Conservation (phyloP, 2,329 filamentous ascomycete genomes). For the Trichoderma semiorbis region DNA sequence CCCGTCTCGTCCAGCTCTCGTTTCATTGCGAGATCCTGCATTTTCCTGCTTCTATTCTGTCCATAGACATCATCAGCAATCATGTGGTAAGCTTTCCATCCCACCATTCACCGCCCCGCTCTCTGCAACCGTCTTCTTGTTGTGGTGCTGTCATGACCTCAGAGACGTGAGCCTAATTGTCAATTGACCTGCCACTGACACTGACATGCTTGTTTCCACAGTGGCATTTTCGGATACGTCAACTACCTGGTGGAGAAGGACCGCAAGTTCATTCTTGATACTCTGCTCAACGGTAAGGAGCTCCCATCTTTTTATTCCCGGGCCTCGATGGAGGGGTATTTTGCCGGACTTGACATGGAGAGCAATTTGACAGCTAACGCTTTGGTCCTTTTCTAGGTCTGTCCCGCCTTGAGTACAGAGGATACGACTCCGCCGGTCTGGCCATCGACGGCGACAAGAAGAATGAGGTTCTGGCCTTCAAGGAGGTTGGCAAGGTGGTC, state of each 20-base stretch:
- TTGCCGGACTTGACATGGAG: not conserved
- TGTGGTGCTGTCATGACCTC: not conserved
- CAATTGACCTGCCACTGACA: slow-evolving; percentile 26
- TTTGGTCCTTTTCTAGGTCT: slow-evolving; percentile 59
- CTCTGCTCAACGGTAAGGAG: slow-evolving; percentile 82
- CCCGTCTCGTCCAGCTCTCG: not conserved
- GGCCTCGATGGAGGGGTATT: not conserved
- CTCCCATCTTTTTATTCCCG: slow-evolving; percentile 22
- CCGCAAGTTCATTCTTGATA: slow-evolving; percentile 92
- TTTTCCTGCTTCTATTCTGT: not conserved
- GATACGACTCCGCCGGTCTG: slow-evolving; percentile 95
- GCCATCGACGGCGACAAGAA: slow-evolving; percentile 98
- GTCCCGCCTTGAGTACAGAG: slow-evolving; percentile 93
- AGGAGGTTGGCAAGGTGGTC: slow-evolving; percentile 98
- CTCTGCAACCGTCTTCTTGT: not conserved
- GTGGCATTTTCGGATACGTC: slow-evolving; percentile 97
- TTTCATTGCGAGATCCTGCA: not conserved
- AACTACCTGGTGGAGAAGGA: slow-evolving; percentile 99
- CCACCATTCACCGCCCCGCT: slow-evolving; percentile 20
- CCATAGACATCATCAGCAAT: slow-evolving; percentile 11
- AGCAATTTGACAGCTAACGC: slow-evolving; percentile 20
- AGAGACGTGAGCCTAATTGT: not conserved
- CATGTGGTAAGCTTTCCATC: slow-evolving; percentile 26
- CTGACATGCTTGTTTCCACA: slow-evolving; percentile 34
- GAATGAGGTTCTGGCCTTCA: slow-evolving; percentile 95